These are phyloP conservation scores for Scenedesmus sp. DNA, from an alignment of 163 green algal genomes.

Conservation along the genomic window DNA sequence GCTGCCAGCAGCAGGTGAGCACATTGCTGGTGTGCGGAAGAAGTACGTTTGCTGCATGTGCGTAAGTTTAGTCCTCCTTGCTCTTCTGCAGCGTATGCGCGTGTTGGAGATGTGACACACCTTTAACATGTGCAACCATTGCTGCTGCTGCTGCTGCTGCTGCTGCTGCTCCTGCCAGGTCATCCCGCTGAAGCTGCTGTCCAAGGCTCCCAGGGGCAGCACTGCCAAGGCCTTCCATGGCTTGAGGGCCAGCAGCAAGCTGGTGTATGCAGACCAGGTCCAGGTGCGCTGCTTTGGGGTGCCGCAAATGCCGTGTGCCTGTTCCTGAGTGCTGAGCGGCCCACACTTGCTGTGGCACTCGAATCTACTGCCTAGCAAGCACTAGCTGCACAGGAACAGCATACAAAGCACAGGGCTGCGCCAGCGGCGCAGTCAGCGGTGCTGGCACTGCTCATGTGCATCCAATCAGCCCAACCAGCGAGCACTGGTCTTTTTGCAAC, in stretches of 20 bases:
- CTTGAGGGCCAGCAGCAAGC: slow-evolving; percentile 30
- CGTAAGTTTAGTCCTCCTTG: no score
- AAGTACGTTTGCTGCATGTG: no score
- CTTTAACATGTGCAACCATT: background rate
- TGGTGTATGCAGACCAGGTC: slow-evolving; percentile 59
- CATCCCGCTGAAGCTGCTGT: slow-evolving; percentile 51
- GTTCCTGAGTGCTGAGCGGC: background rate
- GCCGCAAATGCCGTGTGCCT: no score
- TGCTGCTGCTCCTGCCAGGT: slow-evolving; percentile 29
- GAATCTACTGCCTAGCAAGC: background rate
- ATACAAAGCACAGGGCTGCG: no score
- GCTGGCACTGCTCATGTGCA: no score
- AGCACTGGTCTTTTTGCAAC: no score
- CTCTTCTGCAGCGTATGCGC: no score
- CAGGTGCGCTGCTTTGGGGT: slow-evolving; percentile 41
- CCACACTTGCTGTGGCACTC: background rate
- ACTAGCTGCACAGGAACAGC: no score
- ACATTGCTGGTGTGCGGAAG: no score
- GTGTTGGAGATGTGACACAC: no score
- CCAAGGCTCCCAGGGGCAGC: slow-evolving; percentile 50
- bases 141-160: slow-evolving; percentile 10
- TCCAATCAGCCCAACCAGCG: no score
- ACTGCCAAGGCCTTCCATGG: slow-evolving; percentile 55
- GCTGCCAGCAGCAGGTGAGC: background rate
- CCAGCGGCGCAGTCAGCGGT: no score